Percentiles rank a stretch among this genome's conserved stretches.
Conservation (phyloP, 345 rosid species). For the Diplotaxis tenuifolia region DNA sequence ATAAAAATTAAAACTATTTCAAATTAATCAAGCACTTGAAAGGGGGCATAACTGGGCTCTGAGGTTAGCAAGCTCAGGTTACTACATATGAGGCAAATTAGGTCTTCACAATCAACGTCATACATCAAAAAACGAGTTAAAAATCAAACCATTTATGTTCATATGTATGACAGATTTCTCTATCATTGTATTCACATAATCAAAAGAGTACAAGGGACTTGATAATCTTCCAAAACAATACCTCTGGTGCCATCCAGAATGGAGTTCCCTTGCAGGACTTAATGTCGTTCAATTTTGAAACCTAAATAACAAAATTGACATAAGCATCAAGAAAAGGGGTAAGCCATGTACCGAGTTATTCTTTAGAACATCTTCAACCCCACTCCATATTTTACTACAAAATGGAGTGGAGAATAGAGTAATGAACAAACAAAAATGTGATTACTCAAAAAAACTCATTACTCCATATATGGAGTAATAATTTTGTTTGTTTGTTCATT, state of each 20-base stretch:
- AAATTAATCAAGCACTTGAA: background rate
- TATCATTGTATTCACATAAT: conserved; percentile 2
- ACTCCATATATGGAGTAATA: too few relatives aligned
- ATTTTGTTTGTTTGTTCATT: too few relatives aligned
- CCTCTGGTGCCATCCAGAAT: conserved; percentile 99
- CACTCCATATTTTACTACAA: too few relatives aligned
- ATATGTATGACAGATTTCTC: background rate
- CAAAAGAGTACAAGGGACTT: background rate
- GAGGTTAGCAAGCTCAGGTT: background rate
- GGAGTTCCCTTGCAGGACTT: conserved; percentile 85
- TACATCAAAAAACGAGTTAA: background rate
- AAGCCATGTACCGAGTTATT: background rate
- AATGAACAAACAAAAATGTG: too few relatives aligned
- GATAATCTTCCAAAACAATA: conserved; percentile 25
- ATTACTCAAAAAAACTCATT: too few relatives aligned
- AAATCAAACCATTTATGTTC: background rate
- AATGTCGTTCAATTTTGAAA: conserved; percentile 72
- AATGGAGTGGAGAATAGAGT: too few relatives aligned
- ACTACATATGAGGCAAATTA: background rate
- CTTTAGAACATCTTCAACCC: too few relatives aligned
- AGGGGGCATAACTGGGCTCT: background rate
- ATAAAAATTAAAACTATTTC: background rate
- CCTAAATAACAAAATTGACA: conserved; percentile 46
- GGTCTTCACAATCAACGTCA: background rate
- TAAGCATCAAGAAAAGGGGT: background rate